Evolutionary conservation across 495 filamentous ascomycete species (phyloP).

Genomic region (Aspergillus conjunctus): DNA sequence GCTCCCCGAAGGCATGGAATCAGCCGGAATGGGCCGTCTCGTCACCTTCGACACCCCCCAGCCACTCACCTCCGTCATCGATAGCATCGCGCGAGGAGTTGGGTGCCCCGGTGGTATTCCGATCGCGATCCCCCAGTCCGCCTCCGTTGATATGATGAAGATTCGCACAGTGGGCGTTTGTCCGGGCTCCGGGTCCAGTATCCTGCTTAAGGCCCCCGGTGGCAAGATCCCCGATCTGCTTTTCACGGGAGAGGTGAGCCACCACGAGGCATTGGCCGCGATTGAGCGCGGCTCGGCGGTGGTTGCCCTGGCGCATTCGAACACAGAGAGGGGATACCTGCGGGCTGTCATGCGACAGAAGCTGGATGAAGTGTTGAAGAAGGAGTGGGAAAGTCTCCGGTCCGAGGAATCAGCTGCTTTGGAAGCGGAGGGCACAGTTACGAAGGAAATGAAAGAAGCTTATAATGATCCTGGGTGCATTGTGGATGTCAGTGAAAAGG

Average conservation of each 20-base stretch:
- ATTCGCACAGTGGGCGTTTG: constrained; percentile 71
- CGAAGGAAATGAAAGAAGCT: constrained; percentile 45
- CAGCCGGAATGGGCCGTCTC: constrained; percentile 76
- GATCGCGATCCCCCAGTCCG: constrained; percentile 66
- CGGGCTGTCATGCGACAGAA: constrained; percentile 66
- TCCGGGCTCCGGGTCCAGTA: constrained; percentile 76
- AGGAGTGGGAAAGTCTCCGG: constrained; percentile 54
- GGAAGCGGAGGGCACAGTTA: constrained; percentile 15
- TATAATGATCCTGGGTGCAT: constrained; percentile 54
- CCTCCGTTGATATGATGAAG: constrained; percentile 51
- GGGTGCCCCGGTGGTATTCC: constrained; percentile 67
- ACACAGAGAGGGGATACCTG: constrained; percentile 84
- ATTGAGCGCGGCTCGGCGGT: constrained; percentile 87
- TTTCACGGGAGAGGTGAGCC: constrained; percentile 90
- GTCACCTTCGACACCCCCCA: constrained; percentile 63
- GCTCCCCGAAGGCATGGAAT: constrained; percentile 58
- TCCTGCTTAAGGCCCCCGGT: constrained; percentile 63
- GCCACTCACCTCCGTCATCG: constrained; percentile 61
- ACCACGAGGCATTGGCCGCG: constrained; percentile 85
- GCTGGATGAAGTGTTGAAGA: constrained; percentile 57
- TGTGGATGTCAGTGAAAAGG: constrained; percentile 74
- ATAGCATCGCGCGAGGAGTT: constrained; percentile 59
- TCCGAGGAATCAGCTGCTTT: constrained; percentile 34
- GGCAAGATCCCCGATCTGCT: constrained; percentile 66
- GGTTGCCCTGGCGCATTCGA: constrained; percentile 85